These are phyloP conservation scores for Obelidium mucronatum DNA, from an alignment of 192 early-diverging fungal species.

Conservation along the genomic window DNA sequence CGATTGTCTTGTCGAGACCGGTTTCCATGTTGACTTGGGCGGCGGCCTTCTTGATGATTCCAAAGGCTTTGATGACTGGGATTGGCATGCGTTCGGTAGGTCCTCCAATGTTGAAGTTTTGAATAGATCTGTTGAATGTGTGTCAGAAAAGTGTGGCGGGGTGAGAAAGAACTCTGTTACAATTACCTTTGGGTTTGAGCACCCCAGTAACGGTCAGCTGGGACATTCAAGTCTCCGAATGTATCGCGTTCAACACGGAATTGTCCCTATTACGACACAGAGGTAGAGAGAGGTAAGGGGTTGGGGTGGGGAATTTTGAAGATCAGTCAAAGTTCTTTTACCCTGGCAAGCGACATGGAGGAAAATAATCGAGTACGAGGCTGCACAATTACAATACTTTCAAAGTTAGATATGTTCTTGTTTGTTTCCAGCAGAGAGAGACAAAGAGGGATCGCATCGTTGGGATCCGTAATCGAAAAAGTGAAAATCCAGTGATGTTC, in stretches of 20 bases:
- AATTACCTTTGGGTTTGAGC: conserved; percentile 92
- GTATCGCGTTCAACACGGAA: conserved; percentile 71
- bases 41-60: conserved; percentile 93
- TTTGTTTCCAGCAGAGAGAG: not conserved
- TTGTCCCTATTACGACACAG: conserved; percentile 18
- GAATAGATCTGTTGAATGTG: conserved; percentile 65
- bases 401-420: not conserved
- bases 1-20: conserved; percentile 81
- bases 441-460: not conserved
- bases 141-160: not conserved
- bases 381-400: not conserved
- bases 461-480: not conserved
- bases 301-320: not conserved
- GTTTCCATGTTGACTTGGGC: conserved; percentile 94
- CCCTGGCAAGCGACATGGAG: conserved; percentile 27
- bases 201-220: conserved; percentile 96
- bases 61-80: conserved; percentile 94
- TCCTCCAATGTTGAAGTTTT: conserved; percentile 99
- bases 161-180: conserved; percentile 1
- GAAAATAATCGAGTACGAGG: conserved; percentile 34
- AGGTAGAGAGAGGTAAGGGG: not conserved
- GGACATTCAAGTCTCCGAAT: conserved; percentile 95
- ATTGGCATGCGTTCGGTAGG: conserved; percentile 92
- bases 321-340: too few relatives aligned
- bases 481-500: not conserved